A percentile compares a stretch with the other conserved stretches of the same genome.
Conservation (phyloP, 1,284 basidiomycete genomes). For the Rhodotorula sp. region DNA sequence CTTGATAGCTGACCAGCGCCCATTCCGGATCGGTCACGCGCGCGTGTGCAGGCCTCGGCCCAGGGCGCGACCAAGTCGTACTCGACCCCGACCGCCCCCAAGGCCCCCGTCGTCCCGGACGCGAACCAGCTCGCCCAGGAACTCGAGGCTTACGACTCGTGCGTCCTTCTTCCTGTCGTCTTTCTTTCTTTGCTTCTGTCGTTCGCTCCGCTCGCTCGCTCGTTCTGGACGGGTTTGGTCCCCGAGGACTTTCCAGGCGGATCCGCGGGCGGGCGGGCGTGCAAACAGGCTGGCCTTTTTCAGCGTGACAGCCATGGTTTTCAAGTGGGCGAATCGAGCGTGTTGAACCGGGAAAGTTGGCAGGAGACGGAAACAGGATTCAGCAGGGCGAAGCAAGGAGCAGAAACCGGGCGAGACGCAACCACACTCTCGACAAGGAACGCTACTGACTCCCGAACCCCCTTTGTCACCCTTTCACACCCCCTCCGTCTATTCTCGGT, state of each 20-base stretch:
- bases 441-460: too few species aligned
- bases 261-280: too few species aligned
- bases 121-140: constrained; percentile 51
- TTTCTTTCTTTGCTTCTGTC: neutral
- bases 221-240: neutral
- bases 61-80: constrained; percentile 52
- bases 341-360: too few species aligned
- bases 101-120: constrained; percentile 49
- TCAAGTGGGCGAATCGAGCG: too few species aligned
- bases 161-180: constrained; percentile 9
- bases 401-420: too few species aligned
- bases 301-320: too few species aligned
- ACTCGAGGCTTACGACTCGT: constrained; percentile 50
- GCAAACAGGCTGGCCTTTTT: too few species aligned
- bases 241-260: too few species aligned
- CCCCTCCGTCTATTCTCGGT: neutral
- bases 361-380: too few species aligned
- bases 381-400: too few species aligned
- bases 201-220: neutral
- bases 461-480: neutral
- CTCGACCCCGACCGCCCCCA: constrained; percentile 49
- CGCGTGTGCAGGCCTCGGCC: constrained; percentile 22
- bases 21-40: constrained; percentile 20
- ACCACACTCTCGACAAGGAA: too few species aligned
- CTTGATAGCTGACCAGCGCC: too few species aligned